These are phyloP conservation scores for Capsella rubella DNA, from an alignment of 441 rosid genomes.

Conservation along the genomic window DNA sequence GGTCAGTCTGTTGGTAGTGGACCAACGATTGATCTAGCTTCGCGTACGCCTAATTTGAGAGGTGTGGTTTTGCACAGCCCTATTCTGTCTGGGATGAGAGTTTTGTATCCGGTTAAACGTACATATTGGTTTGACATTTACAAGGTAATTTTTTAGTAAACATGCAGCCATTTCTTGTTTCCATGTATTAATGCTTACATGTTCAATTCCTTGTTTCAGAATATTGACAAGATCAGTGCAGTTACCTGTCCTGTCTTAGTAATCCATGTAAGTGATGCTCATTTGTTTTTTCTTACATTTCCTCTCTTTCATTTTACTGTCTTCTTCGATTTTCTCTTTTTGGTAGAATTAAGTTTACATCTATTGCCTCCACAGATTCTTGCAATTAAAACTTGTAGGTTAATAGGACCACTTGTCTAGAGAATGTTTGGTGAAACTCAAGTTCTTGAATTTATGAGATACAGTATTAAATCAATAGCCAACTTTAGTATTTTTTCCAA, in stretches of 20 bases:
- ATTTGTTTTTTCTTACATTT: neutral
- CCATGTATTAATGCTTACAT: slow-evolving; percentile 25
- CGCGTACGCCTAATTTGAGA: slow-evolving; percentile 65
- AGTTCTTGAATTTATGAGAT: slow-evolving; percentile 14
- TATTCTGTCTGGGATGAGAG: slow-evolving; percentile 79
- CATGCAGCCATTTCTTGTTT: slow-evolving; percentile 16
- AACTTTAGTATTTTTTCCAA: neutral
- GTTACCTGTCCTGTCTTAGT: slow-evolving; percentile 83
- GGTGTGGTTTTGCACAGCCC: slow-evolving; percentile 79
- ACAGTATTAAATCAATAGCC: neutral
- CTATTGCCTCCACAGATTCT: slow-evolving; percentile 1
- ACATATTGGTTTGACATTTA: slow-evolving; percentile 84
- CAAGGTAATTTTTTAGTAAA: slow-evolving; percentile 52
- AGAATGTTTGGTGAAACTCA: slow-evolving; percentile 36
- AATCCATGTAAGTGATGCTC: slow-evolving; percentile 76
- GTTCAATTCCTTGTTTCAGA: slow-evolving; percentile 55
- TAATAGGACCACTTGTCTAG: slow-evolving; percentile 19
- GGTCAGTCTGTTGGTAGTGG: slow-evolving; percentile 90
- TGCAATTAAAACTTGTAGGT: slow-evolving; percentile 20
- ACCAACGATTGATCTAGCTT: slow-evolving; percentile 77
- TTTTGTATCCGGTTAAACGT: slow-evolving; percentile 71
- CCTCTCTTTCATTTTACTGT: neutral
- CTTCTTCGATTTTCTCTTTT: neutral
- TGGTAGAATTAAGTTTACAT: slow-evolving; percentile 8
- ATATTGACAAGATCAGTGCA: slow-evolving; percentile 84